Evolutionary conservation across 139 green algal genomes (phyloP).

Genomic region (Yamagishiella unicocca): DNA sequence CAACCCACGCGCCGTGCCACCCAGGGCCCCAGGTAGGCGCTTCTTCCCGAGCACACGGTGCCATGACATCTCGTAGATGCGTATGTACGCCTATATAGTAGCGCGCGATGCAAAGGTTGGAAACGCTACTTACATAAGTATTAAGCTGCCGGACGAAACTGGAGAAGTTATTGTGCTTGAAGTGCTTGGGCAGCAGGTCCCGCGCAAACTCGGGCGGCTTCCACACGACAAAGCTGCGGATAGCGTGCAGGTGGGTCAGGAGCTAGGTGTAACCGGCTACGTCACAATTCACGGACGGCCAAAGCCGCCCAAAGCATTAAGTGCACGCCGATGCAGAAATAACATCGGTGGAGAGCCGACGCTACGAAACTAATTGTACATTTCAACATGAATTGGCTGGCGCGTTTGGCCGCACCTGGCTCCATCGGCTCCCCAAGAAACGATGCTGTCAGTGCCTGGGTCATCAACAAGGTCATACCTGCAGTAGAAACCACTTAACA

Average conservation of each 20-base stretch:
- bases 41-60: too few relatives aligned
- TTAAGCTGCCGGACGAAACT: constrained; percentile 98
- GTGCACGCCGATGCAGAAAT: too few relatives aligned
- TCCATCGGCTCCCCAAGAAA: constrained; percentile 90
- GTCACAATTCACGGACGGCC: too few relatives aligned
- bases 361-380: too few relatives aligned
- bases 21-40: too few relatives aligned
- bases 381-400: too few relatives aligned
- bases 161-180: constrained; percentile 99
- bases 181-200: constrained; percentile 92
- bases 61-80: too few relatives aligned
- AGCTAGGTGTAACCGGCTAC: too few relatives aligned
- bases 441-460: constrained; percentile 76
- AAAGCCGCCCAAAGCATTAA: too few relatives aligned
- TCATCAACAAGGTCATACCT: constrained; percentile 97
- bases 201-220: constrained; percentile 91
- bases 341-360: too few relatives aligned
- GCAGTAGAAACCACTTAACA: constrained; percentile 46
- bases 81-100: too few relatives aligned
- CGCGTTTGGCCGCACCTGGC: constrained; percentile 80
- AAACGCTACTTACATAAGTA: constrained; percentile 87
- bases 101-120: neutral
- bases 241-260: neutral
- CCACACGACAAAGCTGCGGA: constrained; percentile 92
- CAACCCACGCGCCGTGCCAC: too few relatives aligned